These are phyloP conservation scores for Cinchona pubescens DNA, from an alignment of 257 asterid species.

Conservation along the genomic window DNA sequence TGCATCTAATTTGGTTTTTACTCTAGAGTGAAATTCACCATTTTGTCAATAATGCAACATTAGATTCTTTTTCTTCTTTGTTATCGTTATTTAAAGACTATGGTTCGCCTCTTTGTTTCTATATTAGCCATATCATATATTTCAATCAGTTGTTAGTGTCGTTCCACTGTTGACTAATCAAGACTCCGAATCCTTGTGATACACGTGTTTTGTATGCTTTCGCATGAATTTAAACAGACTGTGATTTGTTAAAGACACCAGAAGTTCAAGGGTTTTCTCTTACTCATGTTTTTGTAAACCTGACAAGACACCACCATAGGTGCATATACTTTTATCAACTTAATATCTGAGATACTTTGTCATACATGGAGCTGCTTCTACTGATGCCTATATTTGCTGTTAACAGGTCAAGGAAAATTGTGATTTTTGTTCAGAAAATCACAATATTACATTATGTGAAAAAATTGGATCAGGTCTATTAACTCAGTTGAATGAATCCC, in stretches of 20 bases:
- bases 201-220: background rate
- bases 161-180: background rate
- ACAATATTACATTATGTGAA: background rate
- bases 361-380: background rate
- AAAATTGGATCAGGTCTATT: background rate
- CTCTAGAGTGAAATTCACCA: background rate
- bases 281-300: background rate
- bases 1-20: background rate
- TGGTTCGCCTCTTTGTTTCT: background rate
- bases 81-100: no score
- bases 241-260: background rate
- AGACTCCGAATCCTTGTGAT: background rate
- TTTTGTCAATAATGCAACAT: background rate
- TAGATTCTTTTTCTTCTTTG: background rate
- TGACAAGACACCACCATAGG: background rate
- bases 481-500: slow-evolving; percentile 26
- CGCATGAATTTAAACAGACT: background rate
- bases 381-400: background rate
- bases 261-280: background rate
- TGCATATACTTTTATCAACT: background rate
- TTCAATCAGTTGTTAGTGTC: no score
- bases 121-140: background rate
- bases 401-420: slow-evolving; percentile 18
- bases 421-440: slow-evolving; percentile 3
- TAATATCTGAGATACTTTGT: no score